phyloP scores from a whole-genome alignment of 2,329 filamentous ascomycete genomes.

The Biscogniauxia sp. region DNA sequence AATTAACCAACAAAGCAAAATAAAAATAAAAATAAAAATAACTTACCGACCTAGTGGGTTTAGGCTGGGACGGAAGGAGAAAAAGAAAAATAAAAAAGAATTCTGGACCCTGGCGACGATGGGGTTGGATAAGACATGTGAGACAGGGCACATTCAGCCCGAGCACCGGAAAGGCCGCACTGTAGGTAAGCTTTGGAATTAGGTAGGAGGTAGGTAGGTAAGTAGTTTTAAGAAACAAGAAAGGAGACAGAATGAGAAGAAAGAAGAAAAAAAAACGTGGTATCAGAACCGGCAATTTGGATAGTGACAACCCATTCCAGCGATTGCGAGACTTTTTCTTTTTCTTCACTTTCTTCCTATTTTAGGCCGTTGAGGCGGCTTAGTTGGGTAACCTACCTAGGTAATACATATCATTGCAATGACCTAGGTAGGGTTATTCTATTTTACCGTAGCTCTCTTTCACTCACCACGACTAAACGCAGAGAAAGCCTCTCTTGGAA shows the following conservation, averaged over 20 bases:
- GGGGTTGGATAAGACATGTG: background rate
- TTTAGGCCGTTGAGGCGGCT: background rate
- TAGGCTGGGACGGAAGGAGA: background rate
- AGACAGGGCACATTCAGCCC: background rate
- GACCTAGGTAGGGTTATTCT: too few species aligned
- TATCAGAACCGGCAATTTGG: background rate
- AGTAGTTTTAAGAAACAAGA: too few species aligned
- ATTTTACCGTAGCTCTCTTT: too few species aligned
- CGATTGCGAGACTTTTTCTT: background rate
- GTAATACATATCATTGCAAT: background rate
- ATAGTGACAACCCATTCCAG: background rate
- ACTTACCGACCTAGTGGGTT: background rate
- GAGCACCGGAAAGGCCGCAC: background rate
- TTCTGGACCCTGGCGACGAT: background rate
- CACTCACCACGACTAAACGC: background rate
- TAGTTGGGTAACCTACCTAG: too few species aligned
- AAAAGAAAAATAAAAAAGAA: background rate
- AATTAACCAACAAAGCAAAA: background rate
- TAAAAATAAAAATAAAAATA: background rate
- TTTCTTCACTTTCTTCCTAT: too few species aligned
- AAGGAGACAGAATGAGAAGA: too few species aligned
- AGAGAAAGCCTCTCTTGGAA: background rate
- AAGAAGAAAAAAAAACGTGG: background rate
- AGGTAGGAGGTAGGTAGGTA: too few species aligned
- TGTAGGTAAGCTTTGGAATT: background rate